Conservation (phyloP, 2,329 filamentous ascomycete species). For the Cladosporium sp. region DNA sequence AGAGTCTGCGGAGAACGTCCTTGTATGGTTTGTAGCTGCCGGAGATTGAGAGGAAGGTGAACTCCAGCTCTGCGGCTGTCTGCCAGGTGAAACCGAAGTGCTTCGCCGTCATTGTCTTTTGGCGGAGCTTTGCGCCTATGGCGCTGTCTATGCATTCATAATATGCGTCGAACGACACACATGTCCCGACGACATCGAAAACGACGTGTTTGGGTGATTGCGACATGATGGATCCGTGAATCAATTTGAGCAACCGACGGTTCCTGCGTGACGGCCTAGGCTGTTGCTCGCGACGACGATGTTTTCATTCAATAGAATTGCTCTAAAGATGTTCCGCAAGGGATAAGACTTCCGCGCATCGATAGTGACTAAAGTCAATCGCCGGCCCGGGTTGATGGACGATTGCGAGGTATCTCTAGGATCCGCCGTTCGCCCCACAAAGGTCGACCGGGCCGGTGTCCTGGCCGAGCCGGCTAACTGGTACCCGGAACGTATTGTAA, state of each 20-base stretch:
- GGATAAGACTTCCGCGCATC: no score
- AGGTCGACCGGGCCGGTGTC: background rate
- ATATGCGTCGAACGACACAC: conserved; percentile 42
- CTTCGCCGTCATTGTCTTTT: conserved; percentile 35
- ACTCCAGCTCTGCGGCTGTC: conserved; percentile 44
- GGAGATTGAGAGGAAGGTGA: conserved; percentile 44
- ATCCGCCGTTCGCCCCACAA: background rate
- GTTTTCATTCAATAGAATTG: no score
- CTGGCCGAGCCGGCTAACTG: no score
- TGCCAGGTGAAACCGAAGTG: conserved; percentile 45
- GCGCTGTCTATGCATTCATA: conserved; percentile 36
- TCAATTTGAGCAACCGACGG: background rate
- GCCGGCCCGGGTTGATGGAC: no score
- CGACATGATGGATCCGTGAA: background rate
- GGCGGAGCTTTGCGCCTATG: conserved; percentile 37
- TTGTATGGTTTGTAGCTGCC: conserved; percentile 40
- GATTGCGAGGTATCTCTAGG: background rate
- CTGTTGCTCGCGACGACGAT: background rate
- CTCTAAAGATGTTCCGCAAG: no score
- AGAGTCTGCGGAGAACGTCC: conserved; percentile 39
- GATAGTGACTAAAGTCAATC: no score
- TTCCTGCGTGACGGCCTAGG: background rate
- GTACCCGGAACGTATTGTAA: no score
- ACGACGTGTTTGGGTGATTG: conserved; percentile 23
- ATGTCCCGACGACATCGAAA: conserved; percentile 47